Evolutionary conservation across 257 asterid genomes (phyloP).

Genomic region (Ophiorrhiza pumila): DNA sequence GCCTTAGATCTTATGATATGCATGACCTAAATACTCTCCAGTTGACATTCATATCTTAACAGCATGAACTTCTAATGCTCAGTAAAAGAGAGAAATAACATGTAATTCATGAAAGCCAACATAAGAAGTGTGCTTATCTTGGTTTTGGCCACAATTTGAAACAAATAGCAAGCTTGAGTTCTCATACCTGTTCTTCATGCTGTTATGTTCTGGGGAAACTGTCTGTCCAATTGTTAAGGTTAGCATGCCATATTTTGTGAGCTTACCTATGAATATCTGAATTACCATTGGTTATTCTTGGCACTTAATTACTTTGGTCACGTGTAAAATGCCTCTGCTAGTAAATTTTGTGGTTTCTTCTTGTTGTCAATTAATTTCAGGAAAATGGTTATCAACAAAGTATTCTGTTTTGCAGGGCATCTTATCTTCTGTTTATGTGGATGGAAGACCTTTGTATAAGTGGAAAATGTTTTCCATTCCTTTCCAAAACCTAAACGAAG

Average conservation of each 20-base stretch:
- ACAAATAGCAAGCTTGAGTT: neutral
- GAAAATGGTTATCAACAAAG: slow-evolving; percentile 1
- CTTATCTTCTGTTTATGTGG: slow-evolving; percentile 71
- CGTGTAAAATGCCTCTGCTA: neutral
- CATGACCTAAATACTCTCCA: no score
- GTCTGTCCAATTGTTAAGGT: neutral
- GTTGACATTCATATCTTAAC: no score
- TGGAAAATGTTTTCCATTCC: slow-evolving; percentile 83
- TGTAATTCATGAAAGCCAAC: no score
- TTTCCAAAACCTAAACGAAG: slow-evolving; percentile 54
- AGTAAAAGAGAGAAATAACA: neutral
- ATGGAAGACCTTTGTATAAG: slow-evolving; percentile 48
- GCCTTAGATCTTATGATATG: neutral
- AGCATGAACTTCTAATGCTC: neutral
- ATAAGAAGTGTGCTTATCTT: no score
- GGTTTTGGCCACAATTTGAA: no score
- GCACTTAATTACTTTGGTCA: neutral
- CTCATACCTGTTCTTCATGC: neutral
- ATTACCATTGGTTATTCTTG: neutral
- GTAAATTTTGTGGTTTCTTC: neutral
- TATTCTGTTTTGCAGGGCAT: slow-evolving; percentile 65
- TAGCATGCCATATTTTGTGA: neutral
- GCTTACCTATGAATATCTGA: neutral
- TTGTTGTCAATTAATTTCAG: neutral
- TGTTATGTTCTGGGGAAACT: neutral